Conservation (phyloP, 2,329 filamentous ascomycete species). For the Alternaria brassicae region DNA sequence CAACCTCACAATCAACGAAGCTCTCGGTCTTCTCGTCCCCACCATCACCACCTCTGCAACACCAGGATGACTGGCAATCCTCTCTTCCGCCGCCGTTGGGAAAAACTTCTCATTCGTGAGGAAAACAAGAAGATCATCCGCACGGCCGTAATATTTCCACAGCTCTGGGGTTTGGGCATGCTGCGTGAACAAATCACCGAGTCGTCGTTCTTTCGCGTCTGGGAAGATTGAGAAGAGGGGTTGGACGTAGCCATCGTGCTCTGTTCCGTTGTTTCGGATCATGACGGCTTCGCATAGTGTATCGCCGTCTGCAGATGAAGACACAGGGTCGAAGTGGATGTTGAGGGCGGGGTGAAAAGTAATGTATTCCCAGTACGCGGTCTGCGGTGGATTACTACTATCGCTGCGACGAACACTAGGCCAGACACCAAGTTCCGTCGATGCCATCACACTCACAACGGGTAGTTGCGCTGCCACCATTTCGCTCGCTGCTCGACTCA, state of each 20-base stretch:
- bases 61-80: conserved; percentile 29
- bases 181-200: conserved; percentile 27
- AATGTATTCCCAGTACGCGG: conserved; percentile 17
- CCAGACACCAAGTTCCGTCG: conserved; percentile 22
- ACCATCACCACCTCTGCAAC: conserved; percentile 44
- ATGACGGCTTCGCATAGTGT: conserved; percentile 24
- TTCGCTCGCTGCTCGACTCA: conserved; percentile 13
- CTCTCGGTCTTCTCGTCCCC: conserved; percentile 38
- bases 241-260: conserved; percentile 19
- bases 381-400: neutral
- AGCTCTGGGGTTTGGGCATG: conserved; percentile 16
- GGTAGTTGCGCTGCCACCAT: conserved; percentile 3
- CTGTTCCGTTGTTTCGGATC: conserved; percentile 11
- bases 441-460: conserved; percentile 7
- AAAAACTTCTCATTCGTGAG: conserved; percentile 31
- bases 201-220: conserved; percentile 17
- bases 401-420: neutral
- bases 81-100: conserved; percentile 29
- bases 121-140: conserved; percentile 32
- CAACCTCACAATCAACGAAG: conserved; percentile 38
- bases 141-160: conserved; percentile 29
- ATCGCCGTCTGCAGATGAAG: neutral
- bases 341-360: conserved; percentile 19
- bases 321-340: conserved; percentile 13
- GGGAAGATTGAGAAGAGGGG: conserved; percentile 29